A percentile compares a stretch with the other conserved stretches of the same genome.
phyloP scores from a whole-genome alignment of 192 early-diverging fungal species.

The Entomortierella beljakovae region DNA sequence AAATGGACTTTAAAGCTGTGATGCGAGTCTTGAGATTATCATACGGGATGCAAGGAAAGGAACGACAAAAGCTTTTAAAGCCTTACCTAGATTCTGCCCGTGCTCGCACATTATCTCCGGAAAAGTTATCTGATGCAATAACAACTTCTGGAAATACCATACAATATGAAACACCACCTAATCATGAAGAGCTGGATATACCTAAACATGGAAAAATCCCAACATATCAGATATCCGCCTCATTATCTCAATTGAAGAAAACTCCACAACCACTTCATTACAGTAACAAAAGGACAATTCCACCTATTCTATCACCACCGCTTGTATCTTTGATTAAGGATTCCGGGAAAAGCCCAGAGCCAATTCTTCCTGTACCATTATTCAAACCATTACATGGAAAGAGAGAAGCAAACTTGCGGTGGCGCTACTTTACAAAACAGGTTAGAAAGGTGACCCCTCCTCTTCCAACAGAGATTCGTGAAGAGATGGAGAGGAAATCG shows the following conservation, averaged over 20 bases:
- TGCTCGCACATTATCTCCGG: conserved; percentile 6
- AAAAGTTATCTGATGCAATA: conserved; percentile 23
- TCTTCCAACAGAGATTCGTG: conserved; percentile 16
- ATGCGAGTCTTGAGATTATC: conserved; percentile 25
- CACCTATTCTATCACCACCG: conserved; percentile 20
- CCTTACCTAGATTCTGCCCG: conserved; percentile 36
- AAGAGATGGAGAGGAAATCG: conserved; percentile 40
- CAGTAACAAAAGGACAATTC: conserved; percentile 26
- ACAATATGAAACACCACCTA: not conserved
- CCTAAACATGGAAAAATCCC: not conserved
- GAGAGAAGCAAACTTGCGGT: conserved; percentile 44
- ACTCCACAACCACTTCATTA: conserved; percentile 14
- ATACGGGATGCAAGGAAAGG: conserved; percentile 28
- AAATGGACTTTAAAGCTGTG: conserved; percentile 36
- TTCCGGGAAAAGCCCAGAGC: conserved; percentile 22
- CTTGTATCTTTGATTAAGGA: conserved; percentile 13
- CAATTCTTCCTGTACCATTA: conserved; percentile 26
- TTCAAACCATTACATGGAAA: conserved; percentile 45
- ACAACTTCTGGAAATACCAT: not conserved
- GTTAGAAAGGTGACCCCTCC: conserved; percentile 22
- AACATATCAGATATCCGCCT: not conserved
- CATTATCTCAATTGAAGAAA: not conserved
- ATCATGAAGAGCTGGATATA: not conserved
- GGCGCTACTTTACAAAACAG: conserved; percentile 40
- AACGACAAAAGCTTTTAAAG: conserved; percentile 33